These are phyloP conservation scores for Meyerozyma athensensis DNA, from an alignment of 1,139 yeast genomes.

Conservation along the genomic window DNA sequence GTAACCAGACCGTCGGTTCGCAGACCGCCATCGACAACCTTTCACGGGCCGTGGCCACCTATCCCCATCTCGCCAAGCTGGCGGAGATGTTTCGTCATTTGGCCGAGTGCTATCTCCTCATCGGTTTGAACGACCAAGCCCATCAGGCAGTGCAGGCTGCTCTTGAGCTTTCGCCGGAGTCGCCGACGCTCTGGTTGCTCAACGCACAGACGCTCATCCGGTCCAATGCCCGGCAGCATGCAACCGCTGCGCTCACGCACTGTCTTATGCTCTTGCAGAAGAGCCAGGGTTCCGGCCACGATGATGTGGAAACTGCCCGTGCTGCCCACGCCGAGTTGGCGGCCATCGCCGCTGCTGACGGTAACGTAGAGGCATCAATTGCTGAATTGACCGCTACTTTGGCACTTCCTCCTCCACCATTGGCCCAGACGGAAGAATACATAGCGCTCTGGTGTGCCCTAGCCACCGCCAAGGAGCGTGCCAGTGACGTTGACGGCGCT, in stretches of 20 bases:
- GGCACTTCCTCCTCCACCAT: slow-evolving; percentile 46
- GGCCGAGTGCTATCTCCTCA: slow-evolving; percentile 43
- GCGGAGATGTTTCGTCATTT: slow-evolving; percentile 41
- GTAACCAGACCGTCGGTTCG: slow-evolving; percentile 37
- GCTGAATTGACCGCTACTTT: slow-evolving; percentile 46
- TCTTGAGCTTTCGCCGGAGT: slow-evolving; percentile 35
- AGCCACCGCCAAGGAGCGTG: slow-evolving; percentile 46
- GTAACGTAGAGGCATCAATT: slow-evolving; percentile 43
- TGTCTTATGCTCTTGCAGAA: slow-evolving; percentile 38
- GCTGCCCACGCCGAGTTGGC: slow-evolving; percentile 53
- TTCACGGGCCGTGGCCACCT: slow-evolving; percentile 31
- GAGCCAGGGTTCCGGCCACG: slow-evolving; percentile 17
- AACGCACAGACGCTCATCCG: slow-evolving; percentile 44
- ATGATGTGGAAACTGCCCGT: slow-evolving; percentile 43
- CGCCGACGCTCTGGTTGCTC: slow-evolving; percentile 43
- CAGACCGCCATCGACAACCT: slow-evolving; percentile 42
- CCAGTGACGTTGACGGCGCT: slow-evolving; percentile 45
- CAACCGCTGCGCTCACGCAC: slow-evolving; percentile 42
- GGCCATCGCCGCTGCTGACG: slow-evolving; percentile 48
- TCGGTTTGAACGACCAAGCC: slow-evolving; percentile 48
- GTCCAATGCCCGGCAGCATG: slow-evolving; percentile 39
- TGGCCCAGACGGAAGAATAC: slow-evolving; percentile 40
- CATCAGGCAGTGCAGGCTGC: slow-evolving; percentile 46
- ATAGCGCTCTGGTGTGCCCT: slow-evolving; percentile 50
- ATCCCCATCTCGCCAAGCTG: slow-evolving; percentile 29